A percentile compares a stretch with the other conserved stretches of the same genome.
Conservation (phyloP, 2,329 filamentous ascomycete genomes). For the Diaporthe sp. region DNA sequence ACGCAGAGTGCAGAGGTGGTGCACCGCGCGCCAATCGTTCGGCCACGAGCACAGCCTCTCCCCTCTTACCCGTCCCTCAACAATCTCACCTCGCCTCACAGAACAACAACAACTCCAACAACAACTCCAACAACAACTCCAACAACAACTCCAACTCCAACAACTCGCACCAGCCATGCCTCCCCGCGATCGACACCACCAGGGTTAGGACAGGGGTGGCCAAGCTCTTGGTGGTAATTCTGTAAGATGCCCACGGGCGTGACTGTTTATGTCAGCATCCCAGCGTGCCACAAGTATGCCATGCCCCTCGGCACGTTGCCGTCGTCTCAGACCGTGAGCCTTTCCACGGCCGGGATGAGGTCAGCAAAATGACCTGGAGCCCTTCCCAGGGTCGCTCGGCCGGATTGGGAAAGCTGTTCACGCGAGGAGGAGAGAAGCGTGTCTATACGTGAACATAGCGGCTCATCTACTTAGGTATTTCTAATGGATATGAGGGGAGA, state of each 20-base stretch:
- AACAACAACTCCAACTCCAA: too few relatives aligned
- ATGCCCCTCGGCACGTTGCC: conserved; percentile 2
- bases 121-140: too few relatives aligned
- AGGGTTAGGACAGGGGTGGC: neutral
- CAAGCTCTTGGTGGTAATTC: neutral
- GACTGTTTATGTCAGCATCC: neutral
- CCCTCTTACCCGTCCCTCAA: neutral
- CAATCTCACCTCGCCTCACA: neutral
- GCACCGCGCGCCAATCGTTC: conserved; percentile 15
- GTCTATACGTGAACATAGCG: neutral
- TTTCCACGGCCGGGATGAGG: neutral
- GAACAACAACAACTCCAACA: too few relatives aligned
- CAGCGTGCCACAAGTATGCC: neutral
- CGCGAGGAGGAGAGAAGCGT: neutral
- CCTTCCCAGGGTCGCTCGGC: neutral
- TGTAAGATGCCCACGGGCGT: neutral
- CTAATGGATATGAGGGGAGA: neutral
- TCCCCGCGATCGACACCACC: neutral
- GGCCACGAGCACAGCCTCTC: conserved; percentile 3
- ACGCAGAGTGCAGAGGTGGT: neutral
- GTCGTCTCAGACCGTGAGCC: neutral
- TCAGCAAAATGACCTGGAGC: neutral
- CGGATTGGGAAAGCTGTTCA: neutral
- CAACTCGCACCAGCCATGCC: neutral
- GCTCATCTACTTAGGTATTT: neutral